These are phyloP conservation scores for Naematelia aurantialba DNA, from an alignment of 768 basidiomycete species.

Conservation along the genomic window DNA sequence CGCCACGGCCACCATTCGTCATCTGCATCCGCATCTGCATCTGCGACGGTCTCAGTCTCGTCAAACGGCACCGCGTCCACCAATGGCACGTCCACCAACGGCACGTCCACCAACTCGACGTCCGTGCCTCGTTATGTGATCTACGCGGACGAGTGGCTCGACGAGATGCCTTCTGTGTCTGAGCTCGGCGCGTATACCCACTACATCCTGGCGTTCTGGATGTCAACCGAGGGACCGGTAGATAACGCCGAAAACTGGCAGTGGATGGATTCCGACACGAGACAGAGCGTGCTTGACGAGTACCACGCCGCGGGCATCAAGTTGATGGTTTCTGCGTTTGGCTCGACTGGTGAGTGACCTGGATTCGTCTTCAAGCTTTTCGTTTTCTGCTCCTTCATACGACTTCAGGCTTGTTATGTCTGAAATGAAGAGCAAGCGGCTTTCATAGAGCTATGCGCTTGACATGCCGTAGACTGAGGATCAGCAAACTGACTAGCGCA, in stretches of 20 bases:
- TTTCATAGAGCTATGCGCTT: too few relatives aligned
- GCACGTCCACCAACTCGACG: conserved; percentile 1
- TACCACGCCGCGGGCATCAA: conserved; percentile 62
- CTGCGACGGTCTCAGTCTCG: neutral
- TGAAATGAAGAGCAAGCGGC: too few relatives aligned
- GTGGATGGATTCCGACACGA: conserved; percentile 39
- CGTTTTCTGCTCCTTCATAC: too few relatives aligned
- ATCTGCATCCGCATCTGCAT: neutral
- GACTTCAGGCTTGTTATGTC: too few relatives aligned
- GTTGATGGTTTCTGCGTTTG: conserved; percentile 65
- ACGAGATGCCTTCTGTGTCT: conserved; percentile 38
- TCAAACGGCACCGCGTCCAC: neutral
- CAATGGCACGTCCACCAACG: conserved; percentile 5
- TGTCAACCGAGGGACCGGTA: conserved; percentile 38
- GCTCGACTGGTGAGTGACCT: conserved; percentile 51
- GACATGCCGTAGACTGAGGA: too few relatives aligned
- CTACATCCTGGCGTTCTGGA: conserved; percentile 50
- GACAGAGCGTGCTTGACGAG: conserved; percentile 56
- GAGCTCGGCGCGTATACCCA: conserved; percentile 38
- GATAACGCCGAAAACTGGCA: conserved; percentile 43
- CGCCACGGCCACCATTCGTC: neutral
- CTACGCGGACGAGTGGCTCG: conserved; percentile 44
- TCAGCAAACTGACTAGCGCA: conserved; percentile 3
- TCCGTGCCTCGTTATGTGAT: conserved; percentile 40
- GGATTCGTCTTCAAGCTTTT: neutral